Evolutionary conservation across 345 rosid genomes (phyloP), one percentile per base, ranked within the genome.

Genomic region (Rubroshorea leprosula): DNA sequence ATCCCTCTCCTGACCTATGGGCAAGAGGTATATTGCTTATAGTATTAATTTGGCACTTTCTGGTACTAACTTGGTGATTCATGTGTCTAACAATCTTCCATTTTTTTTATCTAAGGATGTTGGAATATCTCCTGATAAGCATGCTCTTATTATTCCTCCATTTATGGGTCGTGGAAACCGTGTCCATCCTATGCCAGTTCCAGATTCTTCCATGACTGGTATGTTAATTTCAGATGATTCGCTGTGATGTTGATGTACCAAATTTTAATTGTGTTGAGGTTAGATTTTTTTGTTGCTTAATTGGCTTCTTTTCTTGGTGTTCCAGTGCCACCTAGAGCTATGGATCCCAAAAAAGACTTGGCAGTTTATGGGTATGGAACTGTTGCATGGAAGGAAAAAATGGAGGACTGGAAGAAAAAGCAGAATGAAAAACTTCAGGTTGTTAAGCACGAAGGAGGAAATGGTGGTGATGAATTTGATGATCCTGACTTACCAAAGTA

Each of bases 301-400:
- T 16, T 55, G 19, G 24, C 27, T 51, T 53, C 57, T 15, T 51
- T 69, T 66, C 35, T 48, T 68, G 53, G 23, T 64, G 24, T 61
- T 59, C 59, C 80, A 90, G 97, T 79, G 64, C 87, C 75, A 66
- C 87, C 90, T 46, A 81, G 96, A 61, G 74, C 94, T 2, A 81
- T 90, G 96, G 96, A 74, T 61, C 96, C 96, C 47, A 82, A 81
- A 38, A 90, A 87, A 63, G 97, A 90, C 56, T 69, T 85, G 54
- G 90, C 91, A 4, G 89, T 79, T 19, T 87, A 90, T 39, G 97
- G 97, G 23, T 90, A 90, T 55, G 97, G 97, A 57, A 87, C 83
- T 23, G 87, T 90, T 17, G 97, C 97, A 3, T 90, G 97, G 97
- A 90, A 90, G 63, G 89, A 87, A 59, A 75, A 77, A 50, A 87